Evolutionary conservation across 1,284 basidiomycete species (phyloP), one percentile per base, ranked within the genome.

Genomic region (Ustilago lituana): DNA sequence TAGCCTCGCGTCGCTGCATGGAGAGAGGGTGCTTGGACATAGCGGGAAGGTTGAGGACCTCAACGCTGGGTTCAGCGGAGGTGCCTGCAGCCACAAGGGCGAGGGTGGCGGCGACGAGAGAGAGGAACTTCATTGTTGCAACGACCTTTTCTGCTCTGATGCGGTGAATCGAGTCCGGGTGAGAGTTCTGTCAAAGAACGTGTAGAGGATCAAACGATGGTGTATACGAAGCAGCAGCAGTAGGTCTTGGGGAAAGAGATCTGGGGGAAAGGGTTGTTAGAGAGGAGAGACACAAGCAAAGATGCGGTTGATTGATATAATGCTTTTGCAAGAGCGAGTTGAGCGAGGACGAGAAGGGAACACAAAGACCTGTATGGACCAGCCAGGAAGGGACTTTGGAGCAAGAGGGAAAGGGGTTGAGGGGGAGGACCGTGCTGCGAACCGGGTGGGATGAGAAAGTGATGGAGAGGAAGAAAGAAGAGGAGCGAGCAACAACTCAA

Each of bases 61-160:
- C 50, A 39, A 66, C 17, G 54, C 50, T 45, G 22, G 43, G 33
- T 6, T 61, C 57, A 33, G 61, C 53, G 14, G 61, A 73, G 47
- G 54, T 57, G 49, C 43, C 45, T 33, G 48, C 40, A 24, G 64
- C 61, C 27, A 68, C 70, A 6, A 60, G 31, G 36, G 53, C 60
- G 31, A 73, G 53, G 26, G 64, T 43, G 31, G 61, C 51, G 31
- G 70, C 57, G 52, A 68, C 38, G 20, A 73, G 31, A 23, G 54
- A 26, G 41, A 67, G 60, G 53, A 73, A 65, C 65, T 73, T 73
- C 65, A 73, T 73, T 51, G 51, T 60, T 51, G 50, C 23, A 33
- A 38, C 23, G 19, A n/a, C n/a, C n/a, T n/a, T n/a, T n/a, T n/a
- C n/a, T n/a, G n/a, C n/a, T n/a, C n/a, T n/a, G 29, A 32, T 32